phyloP scores from a whole-genome alignment of 2,329 filamentous ascomycete genomes.

The Calonectria crousiana region DNA sequence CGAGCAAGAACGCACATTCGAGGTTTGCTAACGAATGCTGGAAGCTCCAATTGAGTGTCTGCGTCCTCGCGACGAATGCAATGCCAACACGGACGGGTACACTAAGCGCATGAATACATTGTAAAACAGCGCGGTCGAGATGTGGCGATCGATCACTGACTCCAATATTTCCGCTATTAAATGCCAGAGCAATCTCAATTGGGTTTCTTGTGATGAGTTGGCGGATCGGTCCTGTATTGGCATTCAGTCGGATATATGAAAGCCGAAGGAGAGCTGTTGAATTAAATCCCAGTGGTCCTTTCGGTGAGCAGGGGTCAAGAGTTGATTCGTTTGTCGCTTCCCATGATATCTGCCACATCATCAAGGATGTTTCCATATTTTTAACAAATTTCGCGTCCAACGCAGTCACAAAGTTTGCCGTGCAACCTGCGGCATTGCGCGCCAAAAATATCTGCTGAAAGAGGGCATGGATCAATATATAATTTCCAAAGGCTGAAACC shows the following conservation, averaged over 20 bases:
- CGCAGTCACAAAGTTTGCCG: constrained; percentile 13
- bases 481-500: constrained; percentile 64
- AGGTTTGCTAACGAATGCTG: constrained; percentile 66
- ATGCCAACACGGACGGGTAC: constrained; percentile 66
- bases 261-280: constrained; percentile 46
- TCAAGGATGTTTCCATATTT: constrained; percentile 50
- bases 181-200: constrained; percentile 56
- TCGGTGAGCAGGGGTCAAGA: constrained; percentile 64
- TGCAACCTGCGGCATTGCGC: constrained; percentile 38
- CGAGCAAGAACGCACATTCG: constrained; percentile 62
- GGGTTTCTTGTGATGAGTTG: constrained; percentile 57
- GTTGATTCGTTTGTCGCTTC: constrained; percentile 64
- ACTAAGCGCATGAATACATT: constrained; percentile 66
- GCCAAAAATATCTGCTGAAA: constrained; percentile 66
- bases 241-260: constrained; percentile 44
- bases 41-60: constrained; percentile 67
- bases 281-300: constrained; percentile 65
- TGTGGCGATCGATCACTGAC: constrained; percentile 52
- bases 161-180: constrained; percentile 50
- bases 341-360: constrained; percentile 65
- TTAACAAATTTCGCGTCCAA: neutral
- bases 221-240: constrained; percentile 9
- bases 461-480: constrained; percentile 66
- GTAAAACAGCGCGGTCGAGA: constrained; percentile 62
- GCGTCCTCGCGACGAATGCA: constrained; percentile 63